phyloP scores from a whole-genome alignment of 345 rosid species.

The Pistacia vera region DNA sequence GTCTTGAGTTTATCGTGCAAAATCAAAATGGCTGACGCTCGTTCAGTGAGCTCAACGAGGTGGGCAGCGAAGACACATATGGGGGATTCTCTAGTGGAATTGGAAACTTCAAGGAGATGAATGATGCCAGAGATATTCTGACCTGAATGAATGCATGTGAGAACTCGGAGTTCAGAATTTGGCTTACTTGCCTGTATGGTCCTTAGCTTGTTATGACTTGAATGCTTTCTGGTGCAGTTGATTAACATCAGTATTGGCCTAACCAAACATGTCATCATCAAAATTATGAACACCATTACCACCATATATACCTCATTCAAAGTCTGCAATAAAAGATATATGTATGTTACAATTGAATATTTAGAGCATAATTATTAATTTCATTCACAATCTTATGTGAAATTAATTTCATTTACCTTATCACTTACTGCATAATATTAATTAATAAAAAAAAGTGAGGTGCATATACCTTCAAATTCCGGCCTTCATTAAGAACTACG shows the following conservation, averaged over 20 bases:
- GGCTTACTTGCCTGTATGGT: not conserved
- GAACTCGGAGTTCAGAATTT: conserved; percentile 18
- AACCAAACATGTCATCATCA: not conserved
- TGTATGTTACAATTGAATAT: conserved; percentile 15
- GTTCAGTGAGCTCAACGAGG: conserved; percentile 24
- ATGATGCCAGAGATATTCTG: conserved; percentile 26
- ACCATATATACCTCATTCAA: not conserved
- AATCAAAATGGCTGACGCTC: conserved; percentile 23
- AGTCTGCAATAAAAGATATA: not conserved
- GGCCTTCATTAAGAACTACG: too few species aligned
- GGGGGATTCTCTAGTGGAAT: conserved; percentile 2
- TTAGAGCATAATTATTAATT: too few species aligned
- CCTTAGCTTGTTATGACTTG: not conserved
- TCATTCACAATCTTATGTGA: too few species aligned
- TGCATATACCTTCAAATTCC: too few species aligned
- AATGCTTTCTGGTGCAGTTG: not conserved
- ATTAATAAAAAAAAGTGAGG: too few species aligned
- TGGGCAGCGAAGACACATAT: conserved; percentile 26
- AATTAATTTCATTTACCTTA: too few species aligned
- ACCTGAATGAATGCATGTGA: conserved; percentile 28
- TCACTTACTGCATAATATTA: too few species aligned
- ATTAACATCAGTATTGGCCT: not conserved
- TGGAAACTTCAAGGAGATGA: conserved; percentile 24
- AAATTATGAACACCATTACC: not conserved
- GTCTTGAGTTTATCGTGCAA: conserved; percentile 14